These are phyloP conservation scores for Astrephomene gubernaculifera DNA, from an alignment of 139 green algal species.

Conservation along the genomic window DNA sequence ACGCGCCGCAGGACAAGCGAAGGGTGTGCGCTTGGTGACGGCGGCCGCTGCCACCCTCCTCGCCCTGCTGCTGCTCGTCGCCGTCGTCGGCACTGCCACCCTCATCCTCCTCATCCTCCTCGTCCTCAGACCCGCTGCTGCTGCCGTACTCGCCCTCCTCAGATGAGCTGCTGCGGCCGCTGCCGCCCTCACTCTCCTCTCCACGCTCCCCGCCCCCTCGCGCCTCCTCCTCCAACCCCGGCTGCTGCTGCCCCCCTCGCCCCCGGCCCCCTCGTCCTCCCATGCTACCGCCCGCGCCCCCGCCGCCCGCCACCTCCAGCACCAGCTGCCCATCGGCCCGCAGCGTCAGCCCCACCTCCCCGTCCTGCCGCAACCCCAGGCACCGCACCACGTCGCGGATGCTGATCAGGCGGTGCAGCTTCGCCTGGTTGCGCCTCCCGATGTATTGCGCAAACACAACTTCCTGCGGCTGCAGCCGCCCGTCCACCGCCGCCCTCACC, in stretches of 20 bases:
- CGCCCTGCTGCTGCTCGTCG: neutral
- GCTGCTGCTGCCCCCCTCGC: neutral
- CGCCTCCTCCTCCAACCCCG: neutral
- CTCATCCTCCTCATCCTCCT: neutral
- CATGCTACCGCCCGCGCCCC: no score
- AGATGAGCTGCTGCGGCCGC: neutral
- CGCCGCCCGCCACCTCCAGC: no score
- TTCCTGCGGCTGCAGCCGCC: no score
- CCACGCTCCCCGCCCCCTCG: neutral
- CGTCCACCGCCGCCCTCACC: neutral
- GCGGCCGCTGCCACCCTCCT: neutral
- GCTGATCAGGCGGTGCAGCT: neutral
- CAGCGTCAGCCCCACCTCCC: no score
- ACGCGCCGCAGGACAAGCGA: neutral
- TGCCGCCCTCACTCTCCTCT: neutral
- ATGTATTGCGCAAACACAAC: neutral
- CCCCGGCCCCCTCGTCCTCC: neutral
- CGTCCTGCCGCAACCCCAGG: neutral
- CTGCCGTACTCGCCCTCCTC: neutral
- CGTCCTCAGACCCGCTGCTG: neutral
- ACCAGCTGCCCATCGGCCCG: no score
- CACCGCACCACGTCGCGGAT: neutral
- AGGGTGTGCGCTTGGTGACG: neutral
- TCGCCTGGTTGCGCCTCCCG: neutral
- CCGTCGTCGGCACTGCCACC: neutral